Evolutionary conservation across 768 basidiomycete genomes (phyloP).

Genomic region (Russula sp.): DNA sequence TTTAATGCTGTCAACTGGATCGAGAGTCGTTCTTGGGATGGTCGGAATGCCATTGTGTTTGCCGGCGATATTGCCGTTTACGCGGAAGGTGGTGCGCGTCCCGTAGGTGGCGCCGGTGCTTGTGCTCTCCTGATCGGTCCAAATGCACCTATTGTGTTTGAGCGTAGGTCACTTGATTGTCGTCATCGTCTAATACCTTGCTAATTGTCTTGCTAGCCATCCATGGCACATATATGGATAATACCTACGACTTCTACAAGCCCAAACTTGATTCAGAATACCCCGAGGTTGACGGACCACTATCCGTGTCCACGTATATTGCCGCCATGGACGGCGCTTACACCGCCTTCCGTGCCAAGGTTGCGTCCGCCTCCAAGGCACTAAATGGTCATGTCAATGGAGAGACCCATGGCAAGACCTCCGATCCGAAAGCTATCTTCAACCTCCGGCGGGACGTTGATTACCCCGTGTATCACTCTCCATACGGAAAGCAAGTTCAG

Average conservation of each 20-base stretch:
- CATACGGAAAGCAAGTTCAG: conserved; percentile 98
- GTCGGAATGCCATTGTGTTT: conserved; percentile 94
- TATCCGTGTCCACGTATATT: conserved; percentile 92
- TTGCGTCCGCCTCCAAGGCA: conserved; percentile 47
- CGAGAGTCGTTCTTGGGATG: conserved; percentile 94
- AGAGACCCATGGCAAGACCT: conserved; percentile 34
- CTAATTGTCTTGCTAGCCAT: conserved; percentile 50
- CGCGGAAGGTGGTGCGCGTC: conserved; percentile 90
- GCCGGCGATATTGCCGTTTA: conserved; percentile 97
- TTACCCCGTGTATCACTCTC: conserved; percentile 93
- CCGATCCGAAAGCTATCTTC: conserved; percentile 43
- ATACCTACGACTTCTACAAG: conserved; percentile 99
- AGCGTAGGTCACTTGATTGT: conserved; percentile 59
- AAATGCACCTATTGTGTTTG: conserved; percentile 88
- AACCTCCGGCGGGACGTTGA: conserved; percentile 67
- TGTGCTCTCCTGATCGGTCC: conserved; percentile 94
- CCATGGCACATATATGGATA: conserved; percentile 95
- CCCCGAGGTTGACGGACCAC: conserved; percentile 95
- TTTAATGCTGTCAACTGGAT: conserved; percentile 99
- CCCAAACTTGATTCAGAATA: conserved; percentile 92
- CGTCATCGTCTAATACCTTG: not conserved
- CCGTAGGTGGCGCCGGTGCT: conserved; percentile 95
- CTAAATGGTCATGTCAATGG: conserved; percentile 32
- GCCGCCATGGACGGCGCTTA: conserved; percentile 91
- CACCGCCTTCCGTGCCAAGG: conserved; percentile 75